A percentile compares a stretch with the other conserved stretches of the same genome.
Evolutionary conservation across 139 green algal species (phyloP).

Genomic region (Coelastrella sp.): DNA sequence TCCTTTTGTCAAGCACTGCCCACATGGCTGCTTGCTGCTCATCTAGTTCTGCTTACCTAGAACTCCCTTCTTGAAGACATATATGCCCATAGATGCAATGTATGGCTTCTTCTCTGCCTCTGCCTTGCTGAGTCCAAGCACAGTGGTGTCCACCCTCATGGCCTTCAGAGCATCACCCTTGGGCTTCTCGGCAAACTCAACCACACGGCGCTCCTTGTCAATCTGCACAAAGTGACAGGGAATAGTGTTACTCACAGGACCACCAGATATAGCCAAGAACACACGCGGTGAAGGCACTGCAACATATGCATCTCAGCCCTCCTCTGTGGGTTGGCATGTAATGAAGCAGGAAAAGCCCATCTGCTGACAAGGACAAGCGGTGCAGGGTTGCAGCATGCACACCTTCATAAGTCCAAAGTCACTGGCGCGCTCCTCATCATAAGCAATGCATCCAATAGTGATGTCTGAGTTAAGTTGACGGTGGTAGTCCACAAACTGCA

Average conservation of each 20-base stretch:
- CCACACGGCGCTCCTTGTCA: conserved; percentile 41
- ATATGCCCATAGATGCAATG: conserved; percentile 99
- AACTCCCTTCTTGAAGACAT: conserved; percentile 98
- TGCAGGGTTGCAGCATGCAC: too few species aligned
- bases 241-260: too few species aligned
- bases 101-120: conserved; percentile 88
- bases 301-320: too few species aligned
- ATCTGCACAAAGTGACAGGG: too few species aligned
- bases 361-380: too few species aligned
- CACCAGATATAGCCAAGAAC: too few species aligned
- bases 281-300: too few species aligned
- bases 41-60: conserved; percentile 76
- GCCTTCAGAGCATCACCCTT: conserved; percentile 91
- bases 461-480: conserved; percentile 92
- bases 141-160: conserved; percentile 94
- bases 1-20: too few species aligned
- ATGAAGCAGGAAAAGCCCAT: too few species aligned
- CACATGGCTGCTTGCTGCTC: too few species aligned
- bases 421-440: conserved; percentile 83
- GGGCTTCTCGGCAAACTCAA: conserved; percentile 96
- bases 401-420: conserved; percentile 98
- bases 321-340: too few species aligned
- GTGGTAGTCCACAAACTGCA: conserved; percentile 97
- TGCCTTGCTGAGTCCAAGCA: conserved; percentile 73
- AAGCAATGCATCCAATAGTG: conserved; percentile 94